Evolutionary conservation across 257 asterid species (phyloP), one percentile per base, ranked within the genome.

Genomic region (Gentiana macrophylla): DNA sequence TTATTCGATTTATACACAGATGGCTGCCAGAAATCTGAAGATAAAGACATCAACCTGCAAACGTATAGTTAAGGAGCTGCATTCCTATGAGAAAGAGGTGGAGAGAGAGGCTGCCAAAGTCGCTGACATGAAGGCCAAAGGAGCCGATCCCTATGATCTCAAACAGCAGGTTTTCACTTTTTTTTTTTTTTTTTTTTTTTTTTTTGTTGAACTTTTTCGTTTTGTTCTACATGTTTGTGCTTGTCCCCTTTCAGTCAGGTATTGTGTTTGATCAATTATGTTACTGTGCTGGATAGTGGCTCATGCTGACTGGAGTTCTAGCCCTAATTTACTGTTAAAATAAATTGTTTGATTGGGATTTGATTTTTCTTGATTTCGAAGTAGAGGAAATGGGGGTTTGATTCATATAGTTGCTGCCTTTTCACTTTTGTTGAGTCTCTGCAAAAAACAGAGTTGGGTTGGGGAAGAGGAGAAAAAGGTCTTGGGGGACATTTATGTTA

Each of bases 1-100:
- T 10, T 41, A 4, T 38, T 38, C 9, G 6, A 5, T 41, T 10
- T 5, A 10, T 7, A 41, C 9, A 41, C 9, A 5, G 46, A 41
- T 82, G 68, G 72, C 85, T 1, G 3, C 80, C 59, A 79, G 84
- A 74, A 84, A 79, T 73, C 74, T 86, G 85, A 86, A 89, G 85
- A 84, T 89, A 55, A 89, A 84, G 83, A 74, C 91, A 52, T 84
- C 96, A n/a, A 81, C 86, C 15, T 82, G 94, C 79, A 84, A 77
- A 72, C 71, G 94, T 64, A 72, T 86, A 63, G 77, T 72, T 71
- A 84, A 89, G 77, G 97, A 84, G 76, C 90, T 86, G 7, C 80
- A 80, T 60, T 84, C 90, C 11, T 89, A 89, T 65, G 90, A 89
- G 86, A 75, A 80, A 68, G 97, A 89, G 79, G 91, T 82, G 32